Percentiles rank a stretch among this genome's conserved stretches.
Conservation (phyloP, 345 rosid genomes). For the Excoecaria cochinchinensis region DNA sequence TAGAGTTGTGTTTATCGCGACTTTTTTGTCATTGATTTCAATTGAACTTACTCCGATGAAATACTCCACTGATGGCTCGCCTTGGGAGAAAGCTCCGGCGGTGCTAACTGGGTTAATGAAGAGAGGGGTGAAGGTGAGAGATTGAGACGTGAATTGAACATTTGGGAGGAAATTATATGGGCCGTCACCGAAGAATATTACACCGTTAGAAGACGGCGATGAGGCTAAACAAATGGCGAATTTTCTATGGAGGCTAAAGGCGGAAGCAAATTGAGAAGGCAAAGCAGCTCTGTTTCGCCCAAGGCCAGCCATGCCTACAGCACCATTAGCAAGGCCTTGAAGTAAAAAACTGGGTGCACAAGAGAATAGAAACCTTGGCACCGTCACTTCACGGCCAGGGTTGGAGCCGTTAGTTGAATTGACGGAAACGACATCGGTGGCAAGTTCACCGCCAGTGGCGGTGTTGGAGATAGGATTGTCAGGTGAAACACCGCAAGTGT, state of each 20-base stretch:
- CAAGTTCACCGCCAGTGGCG: constrained; percentile 52
- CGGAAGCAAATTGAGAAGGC: constrained; percentile 20
- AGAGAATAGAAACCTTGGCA: constrained; percentile 32
- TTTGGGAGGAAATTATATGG: constrained; percentile 31
- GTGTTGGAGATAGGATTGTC: constrained; percentile 44
- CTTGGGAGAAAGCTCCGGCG: constrained; percentile 8
- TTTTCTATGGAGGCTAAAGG: constrained; percentile 24
- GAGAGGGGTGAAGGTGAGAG: constrained; percentile 10
- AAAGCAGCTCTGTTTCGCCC: constrained; percentile 21
- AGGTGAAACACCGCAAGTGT: constrained; percentile 51
- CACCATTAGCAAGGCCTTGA: constrained; percentile 21
- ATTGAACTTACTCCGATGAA: constrained; percentile 31
- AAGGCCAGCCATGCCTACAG: constrained; percentile 36
- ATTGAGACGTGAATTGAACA: constrained; percentile 15
- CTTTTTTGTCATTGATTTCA: constrained; percentile 17
- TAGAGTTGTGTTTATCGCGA: constrained; percentile 15
- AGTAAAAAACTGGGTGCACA: constrained; percentile 11
- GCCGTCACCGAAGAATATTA: constrained; percentile 26
- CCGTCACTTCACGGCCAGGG: constrained; percentile 46
- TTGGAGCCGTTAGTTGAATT: constrained; percentile 65
- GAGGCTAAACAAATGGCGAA: constrained; percentile 49
- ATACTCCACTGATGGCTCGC: constrained; percentile 31
- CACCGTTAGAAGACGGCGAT: constrained; percentile 1
- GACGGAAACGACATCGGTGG: constrained; percentile 51
- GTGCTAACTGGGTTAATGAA: constrained; percentile 32